Base-by-base conservation (phyloP, 306 rosid species). In the Glycyrrhiza uralensis region DNA sequence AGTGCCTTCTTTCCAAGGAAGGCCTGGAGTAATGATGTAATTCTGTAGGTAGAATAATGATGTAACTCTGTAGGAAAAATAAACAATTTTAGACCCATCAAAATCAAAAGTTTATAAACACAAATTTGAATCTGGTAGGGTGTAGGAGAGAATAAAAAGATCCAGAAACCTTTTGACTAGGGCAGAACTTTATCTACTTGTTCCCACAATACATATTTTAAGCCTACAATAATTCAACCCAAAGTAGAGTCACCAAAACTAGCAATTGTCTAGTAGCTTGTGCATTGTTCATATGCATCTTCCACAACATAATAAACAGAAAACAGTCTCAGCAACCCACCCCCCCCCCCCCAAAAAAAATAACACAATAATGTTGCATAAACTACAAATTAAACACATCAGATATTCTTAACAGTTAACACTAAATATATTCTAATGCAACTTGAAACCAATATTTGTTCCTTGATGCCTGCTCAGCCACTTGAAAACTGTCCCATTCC, bases 391-490 rank as follows among this genome's bases (percentile, higher is more conserved):
- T 19, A n/a, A n/a, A n/a, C 18, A 56, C 8, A 35, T 13, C 24
- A 57, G 41, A 72, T 32, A 62, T 68, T 26, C 11, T 26, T 49
- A 29, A 41, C 38, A 58, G 2, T 6, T 50, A n/a, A n/a, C n/a
- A n/a, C n/a, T n/a, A 51, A 56, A 62, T 30, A 57, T 22, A 33
- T 63, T 54, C 44, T 22, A 59, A 23, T 26, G 57, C 72, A 66
- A 60, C 3, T 51, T 47, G 62, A 61, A 51, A 51, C 58, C 76
- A 54, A 64, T 50, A 57, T 57, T 12, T 64, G 45, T 39, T 56
- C 32, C 46, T 36, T 14, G 6, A 70, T 32, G 42, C 72, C 52
- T 42, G 49, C 30, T 51, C 58, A 42, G 68, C 76, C 50, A 69
- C 55, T 55, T 45, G 47, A 52, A 56, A 23, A 68, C 46, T 13